These are phyloP conservation scores for Plasmodium gaboni DNA, from an alignment of 169 alveolate species.

Conservation along the genomic window DNA sequence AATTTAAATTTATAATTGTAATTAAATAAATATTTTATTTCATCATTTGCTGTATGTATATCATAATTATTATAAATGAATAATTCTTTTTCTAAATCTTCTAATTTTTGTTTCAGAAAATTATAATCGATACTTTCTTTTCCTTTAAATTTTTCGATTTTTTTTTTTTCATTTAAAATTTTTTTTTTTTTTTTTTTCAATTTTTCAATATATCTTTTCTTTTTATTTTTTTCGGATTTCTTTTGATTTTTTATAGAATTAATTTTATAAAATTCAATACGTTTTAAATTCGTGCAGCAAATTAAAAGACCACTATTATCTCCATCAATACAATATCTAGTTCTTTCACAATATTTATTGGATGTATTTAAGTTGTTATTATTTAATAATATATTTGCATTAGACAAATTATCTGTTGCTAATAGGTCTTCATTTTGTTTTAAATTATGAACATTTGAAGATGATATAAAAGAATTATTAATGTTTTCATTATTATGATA, in stretches of 20 bases:
- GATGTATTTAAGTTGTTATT: conserved; percentile 7
- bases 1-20: conserved; percentile 54
- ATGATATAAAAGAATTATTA: background rate
- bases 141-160: conserved; percentile 66
- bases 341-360: conserved; percentile 34
- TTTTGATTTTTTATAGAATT: conserved; percentile 74
- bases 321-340: conserved; percentile 51
- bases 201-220: conserved; percentile 71
- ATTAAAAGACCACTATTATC: conserved; percentile 57
- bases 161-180: conserved; percentile 31
- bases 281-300: conserved; percentile 63
- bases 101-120: conserved; percentile 21
- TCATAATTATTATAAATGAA: conserved; percentile 36
- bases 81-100: conserved; percentile 36
- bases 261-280: conserved; percentile 68
- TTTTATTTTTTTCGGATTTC: conserved; percentile 69
- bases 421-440: background rate
- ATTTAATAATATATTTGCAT: conserved; percentile 3
- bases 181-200: conserved; percentile 56
- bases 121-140: conserved; percentile 29
- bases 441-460: too few relatives aligned
- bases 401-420: background rate
- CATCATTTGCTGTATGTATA: conserved; percentile 73
- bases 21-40: conserved; percentile 60
- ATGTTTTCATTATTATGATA: background rate